Evolutionary conservation across 1,139 yeast species (phyloP).

Genomic region (Kurtzmaniella quercitrusa): DNA sequence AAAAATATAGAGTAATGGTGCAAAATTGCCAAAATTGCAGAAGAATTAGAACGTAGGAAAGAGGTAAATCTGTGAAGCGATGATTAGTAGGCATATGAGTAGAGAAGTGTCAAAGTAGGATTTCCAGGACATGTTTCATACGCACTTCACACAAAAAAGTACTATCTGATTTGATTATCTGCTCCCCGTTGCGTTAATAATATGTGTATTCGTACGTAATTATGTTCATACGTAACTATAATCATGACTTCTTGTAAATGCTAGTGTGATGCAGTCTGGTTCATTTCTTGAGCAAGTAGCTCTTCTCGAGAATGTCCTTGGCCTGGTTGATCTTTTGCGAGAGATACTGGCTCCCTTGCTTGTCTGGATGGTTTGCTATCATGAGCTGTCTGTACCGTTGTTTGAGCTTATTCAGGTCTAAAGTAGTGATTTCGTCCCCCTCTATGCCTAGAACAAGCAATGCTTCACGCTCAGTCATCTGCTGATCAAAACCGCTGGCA

Average conservation of each 20-base stretch:
- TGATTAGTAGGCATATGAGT: too few species aligned
- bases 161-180: too few species aligned
- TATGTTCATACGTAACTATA: background rate
- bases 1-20: too few species aligned
- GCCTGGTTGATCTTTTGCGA: slow-evolving; percentile 78
- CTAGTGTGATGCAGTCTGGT: background rate
- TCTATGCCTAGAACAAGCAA: slow-evolving; percentile 50
- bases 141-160: too few species aligned
- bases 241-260: background rate
- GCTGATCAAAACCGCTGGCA: slow-evolving; percentile 42
- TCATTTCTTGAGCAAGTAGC: slow-evolving; percentile 35
- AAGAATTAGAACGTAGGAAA: too few species aligned
- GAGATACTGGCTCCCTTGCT: slow-evolving; percentile 66
- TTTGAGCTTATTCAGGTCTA: slow-evolving; percentile 42
- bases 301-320: slow-evolving; percentile 56
- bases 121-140: too few species aligned
- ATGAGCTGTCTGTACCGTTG: slow-evolving; percentile 44
- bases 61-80: too few species aligned
- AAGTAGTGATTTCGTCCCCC: slow-evolving; percentile 44
- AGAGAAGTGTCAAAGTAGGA: too few species aligned
- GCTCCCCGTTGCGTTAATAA: too few species aligned
- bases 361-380: slow-evolving; percentile 59
- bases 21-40: too few species aligned
- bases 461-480: slow-evolving; percentile 63
- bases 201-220: too few species aligned